These are phyloP conservation scores for Aspergillus neotritici DNA, from an alignment of 2,329 filamentous ascomycete species.

Conservation along the genomic window DNA sequence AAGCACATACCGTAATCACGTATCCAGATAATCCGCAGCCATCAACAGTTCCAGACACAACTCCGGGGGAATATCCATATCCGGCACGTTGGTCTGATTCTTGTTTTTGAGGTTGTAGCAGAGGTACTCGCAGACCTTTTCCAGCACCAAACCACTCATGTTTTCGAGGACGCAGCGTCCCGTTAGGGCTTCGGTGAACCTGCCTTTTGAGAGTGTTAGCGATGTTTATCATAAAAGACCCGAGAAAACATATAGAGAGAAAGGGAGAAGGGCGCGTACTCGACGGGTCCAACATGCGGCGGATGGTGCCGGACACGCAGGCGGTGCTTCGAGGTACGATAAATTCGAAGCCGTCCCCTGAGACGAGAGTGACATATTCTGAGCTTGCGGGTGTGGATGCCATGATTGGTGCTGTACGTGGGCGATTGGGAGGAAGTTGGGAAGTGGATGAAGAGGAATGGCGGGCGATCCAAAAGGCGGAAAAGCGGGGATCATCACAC, in stretches of 20 bases:
- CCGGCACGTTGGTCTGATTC: slow-evolving; percentile 55
- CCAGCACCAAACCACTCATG: slow-evolving; percentile 58
- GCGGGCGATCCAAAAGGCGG: too few species aligned
- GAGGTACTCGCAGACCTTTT: slow-evolving; percentile 66
- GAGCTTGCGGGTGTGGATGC: slow-evolving; percentile 20
- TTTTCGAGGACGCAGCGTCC: slow-evolving; percentile 56
- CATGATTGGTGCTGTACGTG: slow-evolving; percentile 11
- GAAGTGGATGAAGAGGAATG: slow-evolving; percentile 1
- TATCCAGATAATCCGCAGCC: slow-evolving; percentile 61
- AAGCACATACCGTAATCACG: slow-evolving; percentile 18
- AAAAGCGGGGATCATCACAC: too few species aligned
- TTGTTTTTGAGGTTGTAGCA: slow-evolving; percentile 63
- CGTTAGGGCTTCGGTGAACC: slow-evolving; percentile 55
- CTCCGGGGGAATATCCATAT: slow-evolving; percentile 63
- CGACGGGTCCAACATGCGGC: slow-evolving; percentile 57
- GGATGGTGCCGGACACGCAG: slow-evolving; percentile 56
- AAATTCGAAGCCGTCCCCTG: slow-evolving; percentile 60
- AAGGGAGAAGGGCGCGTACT: slow-evolving; percentile 42
- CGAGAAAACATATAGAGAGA: background rate
- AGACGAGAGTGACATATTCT: slow-evolving; percentile 60
- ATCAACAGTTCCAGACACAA: slow-evolving; percentile 61
- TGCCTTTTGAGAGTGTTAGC: slow-evolving; percentile 38
- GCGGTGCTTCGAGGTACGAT: slow-evolving; percentile 57
- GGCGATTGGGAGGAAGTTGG: slow-evolving; percentile 4
- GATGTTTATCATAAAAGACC: background rate